Conservation (phyloP, 2,329 filamentous ascomycete species). For the Coniella lustricola region DNA sequence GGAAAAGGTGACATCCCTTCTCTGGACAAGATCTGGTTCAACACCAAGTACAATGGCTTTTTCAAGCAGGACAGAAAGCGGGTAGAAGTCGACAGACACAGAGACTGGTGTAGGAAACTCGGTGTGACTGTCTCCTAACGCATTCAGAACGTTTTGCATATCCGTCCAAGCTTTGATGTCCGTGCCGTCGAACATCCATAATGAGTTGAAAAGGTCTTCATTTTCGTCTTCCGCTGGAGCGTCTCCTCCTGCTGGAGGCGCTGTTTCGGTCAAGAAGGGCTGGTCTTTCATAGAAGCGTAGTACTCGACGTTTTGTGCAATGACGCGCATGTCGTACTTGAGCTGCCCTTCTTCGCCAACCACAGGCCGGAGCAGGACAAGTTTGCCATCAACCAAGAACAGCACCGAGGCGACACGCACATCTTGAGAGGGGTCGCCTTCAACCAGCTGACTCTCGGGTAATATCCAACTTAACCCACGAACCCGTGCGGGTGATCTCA, state of each 20-base stretch:
- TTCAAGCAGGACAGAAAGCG: constrained; percentile 75
- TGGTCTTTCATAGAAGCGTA: constrained; percentile 90
- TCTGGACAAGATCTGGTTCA: constrained; percentile 87
- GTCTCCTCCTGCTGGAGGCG: constrained; percentile 13
- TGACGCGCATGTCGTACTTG: constrained; percentile 97
- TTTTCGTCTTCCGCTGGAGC: constrained; percentile 29
- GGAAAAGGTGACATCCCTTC: constrained; percentile 84
- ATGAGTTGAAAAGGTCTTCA: constrained; percentile 66
- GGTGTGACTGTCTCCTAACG: constrained; percentile 56
- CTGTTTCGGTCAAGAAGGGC: constrained; percentile 35
- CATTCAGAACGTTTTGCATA: constrained; percentile 73
- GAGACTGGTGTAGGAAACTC: constrained; percentile 70
- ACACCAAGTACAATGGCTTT: constrained; percentile 88
- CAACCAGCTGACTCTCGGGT: constrained; percentile 78
- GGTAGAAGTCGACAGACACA: constrained; percentile 90
- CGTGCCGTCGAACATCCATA: constrained; percentile 90
- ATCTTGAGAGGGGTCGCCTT: constrained; percentile 92
- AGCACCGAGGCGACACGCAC: constrained; percentile 89
- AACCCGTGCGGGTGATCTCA: constrained; percentile 85
- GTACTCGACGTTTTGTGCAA: constrained; percentile 93
- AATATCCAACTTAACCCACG: constrained; percentile 93
- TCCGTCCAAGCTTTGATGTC: constrained; percentile 86
- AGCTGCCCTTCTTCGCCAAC: constrained; percentile 74
- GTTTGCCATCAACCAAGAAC: constrained; percentile 94
- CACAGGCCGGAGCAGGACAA: constrained; percentile 85